phyloP scores from a whole-genome alignment of 371 early-diverging fungal species.

The Zychaea mexicana region DNA sequence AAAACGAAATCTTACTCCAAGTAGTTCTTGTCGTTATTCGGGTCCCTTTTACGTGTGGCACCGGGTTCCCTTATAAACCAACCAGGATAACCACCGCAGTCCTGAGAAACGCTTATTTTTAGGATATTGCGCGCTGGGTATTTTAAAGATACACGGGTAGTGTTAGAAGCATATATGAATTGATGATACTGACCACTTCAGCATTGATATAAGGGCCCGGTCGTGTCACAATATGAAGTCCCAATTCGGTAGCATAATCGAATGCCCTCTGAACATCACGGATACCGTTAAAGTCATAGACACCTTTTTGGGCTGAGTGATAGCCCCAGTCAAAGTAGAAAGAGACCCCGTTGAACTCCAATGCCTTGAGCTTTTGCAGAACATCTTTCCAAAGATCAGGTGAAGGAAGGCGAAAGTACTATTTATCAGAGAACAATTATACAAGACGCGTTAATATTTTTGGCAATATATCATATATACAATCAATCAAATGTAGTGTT shows the following conservation, averaged over 20 bases:
- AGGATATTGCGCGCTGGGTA: too few species aligned
- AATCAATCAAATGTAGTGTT: too few species aligned
- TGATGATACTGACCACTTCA: conserved; percentile 11
- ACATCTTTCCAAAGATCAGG: conserved; percentile 19
- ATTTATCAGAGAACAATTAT: background rate
- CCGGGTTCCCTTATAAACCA: conserved; percentile 7
- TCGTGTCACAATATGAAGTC: conserved; percentile 23
- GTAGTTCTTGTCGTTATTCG: conserved; percentile 2
- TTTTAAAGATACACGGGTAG: too few species aligned
- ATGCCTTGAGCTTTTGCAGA: conserved; percentile 23
- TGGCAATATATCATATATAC: too few species aligned
- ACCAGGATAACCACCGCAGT: conserved; percentile 17
- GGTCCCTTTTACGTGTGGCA: background rate
- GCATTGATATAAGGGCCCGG: conserved; percentile 28
- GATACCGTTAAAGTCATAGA: conserved; percentile 24
- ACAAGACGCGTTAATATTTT: background rate
- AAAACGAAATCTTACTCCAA: background rate
- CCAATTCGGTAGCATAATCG: conserved; percentile 16
- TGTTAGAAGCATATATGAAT: too few species aligned
- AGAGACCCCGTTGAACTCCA: conserved; percentile 23
- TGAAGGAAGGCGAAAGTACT: conserved; percentile 22
- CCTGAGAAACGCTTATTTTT: too few species aligned
- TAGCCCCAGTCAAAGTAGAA: conserved; percentile 30
- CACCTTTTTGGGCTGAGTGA: conserved; percentile 22
- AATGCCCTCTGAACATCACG: conserved; percentile 26